Percentiles rank a stretch among this genome's conserved stretches.
Conservation (phyloP, 495 filamentous ascomycete species). For the Penicillium lividum region DNA sequence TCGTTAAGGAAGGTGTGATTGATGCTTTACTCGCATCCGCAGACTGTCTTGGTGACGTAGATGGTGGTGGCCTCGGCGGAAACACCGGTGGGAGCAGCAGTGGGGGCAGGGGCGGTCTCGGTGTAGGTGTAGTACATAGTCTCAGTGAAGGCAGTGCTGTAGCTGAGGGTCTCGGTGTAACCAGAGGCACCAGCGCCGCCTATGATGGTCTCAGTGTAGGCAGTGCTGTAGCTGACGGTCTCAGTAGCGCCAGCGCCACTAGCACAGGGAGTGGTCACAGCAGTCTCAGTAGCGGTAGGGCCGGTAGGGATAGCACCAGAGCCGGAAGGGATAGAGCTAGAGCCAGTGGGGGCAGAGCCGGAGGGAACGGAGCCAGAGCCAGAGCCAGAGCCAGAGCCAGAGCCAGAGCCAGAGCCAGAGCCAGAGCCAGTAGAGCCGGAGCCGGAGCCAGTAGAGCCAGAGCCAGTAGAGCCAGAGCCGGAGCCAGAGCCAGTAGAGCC, state of each 20-base stretch:
- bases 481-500: constrained; percentile 12
- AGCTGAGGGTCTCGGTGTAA: constrained; percentile 23
- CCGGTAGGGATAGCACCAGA: background rate
- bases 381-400: constrained; percentile 7
- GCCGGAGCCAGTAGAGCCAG: constrained; percentile 4
- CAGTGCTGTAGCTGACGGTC: background rate
- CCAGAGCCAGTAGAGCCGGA: constrained; percentile 10
- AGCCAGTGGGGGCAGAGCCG: constrained; percentile 2
- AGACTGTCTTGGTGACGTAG: constrained; percentile 30
- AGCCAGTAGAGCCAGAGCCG: constrained; percentile 8
- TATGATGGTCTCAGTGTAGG: background rate
- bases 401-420: constrained; percentile 11
- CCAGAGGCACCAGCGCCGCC: constrained; percentile 3
- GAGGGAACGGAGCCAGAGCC: constrained; percentile 11
- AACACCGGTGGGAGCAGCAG: constrained; percentile 11
- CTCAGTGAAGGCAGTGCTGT: constrained; percentile 8
- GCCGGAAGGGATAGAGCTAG: constrained; percentile 8
- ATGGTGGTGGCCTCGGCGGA: constrained; percentile 20
- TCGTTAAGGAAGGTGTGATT: background rate
- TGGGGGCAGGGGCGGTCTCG: constrained; percentile 1
- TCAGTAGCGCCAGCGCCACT: constrained; percentile 4
- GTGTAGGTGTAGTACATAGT: constrained; percentile 24
- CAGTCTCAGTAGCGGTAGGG: background rate
- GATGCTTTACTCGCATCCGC: constrained; percentile 22
- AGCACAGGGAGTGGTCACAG: background rate